Evolutionary conservation across 2,329 filamentous ascomycete genomes (phyloP).

Genomic region (Colletotrichum higginsianum): DNA sequence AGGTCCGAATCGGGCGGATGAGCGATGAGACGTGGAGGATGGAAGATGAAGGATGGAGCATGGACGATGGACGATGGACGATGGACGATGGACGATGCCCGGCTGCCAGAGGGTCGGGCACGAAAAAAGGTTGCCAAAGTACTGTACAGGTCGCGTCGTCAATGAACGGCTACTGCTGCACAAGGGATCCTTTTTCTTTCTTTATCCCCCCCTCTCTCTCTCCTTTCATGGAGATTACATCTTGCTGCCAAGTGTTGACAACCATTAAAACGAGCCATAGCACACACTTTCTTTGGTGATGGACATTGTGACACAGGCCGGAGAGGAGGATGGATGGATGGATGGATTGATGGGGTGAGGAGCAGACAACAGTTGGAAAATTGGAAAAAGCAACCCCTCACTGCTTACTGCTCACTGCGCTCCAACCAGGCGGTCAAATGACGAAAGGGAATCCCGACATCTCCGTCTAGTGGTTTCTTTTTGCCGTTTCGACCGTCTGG

Average conservation of each 20-base stretch:
- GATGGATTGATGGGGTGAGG: neutral
- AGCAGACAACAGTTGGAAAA: slow-evolving; percentile 7
- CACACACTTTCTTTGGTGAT: slow-evolving; percentile 5
- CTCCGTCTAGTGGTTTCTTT: slow-evolving; percentile 14
- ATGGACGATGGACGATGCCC: slow-evolving; percentile 20
- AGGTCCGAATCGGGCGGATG: slow-evolving; percentile 11
- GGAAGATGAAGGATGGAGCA: neutral
- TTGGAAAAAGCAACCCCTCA: slow-evolving; percentile 14
- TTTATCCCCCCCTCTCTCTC: no score
- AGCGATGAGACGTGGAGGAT: slow-evolving; percentile 16
- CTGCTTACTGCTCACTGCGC: slow-evolving; percentile 1
- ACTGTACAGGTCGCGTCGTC: slow-evolving; percentile 26
- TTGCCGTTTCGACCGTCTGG: slow-evolving; percentile 28
- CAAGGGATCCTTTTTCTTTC: neutral
- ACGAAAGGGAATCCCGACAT: slow-evolving; percentile 18
- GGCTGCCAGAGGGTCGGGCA: slow-evolving; percentile 27
- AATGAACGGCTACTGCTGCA: slow-evolving; percentile 4
- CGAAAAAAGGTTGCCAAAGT: slow-evolving; percentile 23
- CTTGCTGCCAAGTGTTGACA: slow-evolving; percentile 23
- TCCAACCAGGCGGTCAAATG: slow-evolving; percentile 7
- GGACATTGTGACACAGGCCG: slow-evolving; percentile 10
- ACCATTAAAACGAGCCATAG: slow-evolving; percentile 7
- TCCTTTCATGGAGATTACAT: slow-evolving; percentile 11
- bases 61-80: slow-evolving; percentile 19
- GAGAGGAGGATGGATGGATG: slow-evolving; percentile 5